Evolutionary conservation across 495 filamentous ascomycete species (phyloP).

Genomic region (Tuber microsphaerosporum): DNA sequence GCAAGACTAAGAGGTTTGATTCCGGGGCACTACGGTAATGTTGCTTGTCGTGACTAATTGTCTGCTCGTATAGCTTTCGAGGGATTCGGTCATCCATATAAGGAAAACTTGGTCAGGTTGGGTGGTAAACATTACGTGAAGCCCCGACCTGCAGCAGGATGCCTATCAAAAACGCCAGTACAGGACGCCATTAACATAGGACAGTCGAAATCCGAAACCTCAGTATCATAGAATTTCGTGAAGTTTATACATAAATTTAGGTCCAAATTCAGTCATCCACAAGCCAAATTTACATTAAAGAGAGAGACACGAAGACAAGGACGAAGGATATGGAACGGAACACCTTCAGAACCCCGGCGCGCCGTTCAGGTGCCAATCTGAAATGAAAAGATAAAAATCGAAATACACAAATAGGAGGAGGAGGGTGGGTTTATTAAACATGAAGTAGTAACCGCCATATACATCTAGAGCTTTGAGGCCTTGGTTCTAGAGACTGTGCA

Average conservation of each 20-base stretch:
- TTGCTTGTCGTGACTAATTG: conserved; percentile 23
- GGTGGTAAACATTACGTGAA: conserved; percentile 52
- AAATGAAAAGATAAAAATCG: not conserved
- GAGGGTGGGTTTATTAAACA: not conserved
- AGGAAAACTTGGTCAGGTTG: conserved; percentile 74
- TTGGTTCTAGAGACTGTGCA: conserved; percentile 69
- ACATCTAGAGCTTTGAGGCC: conserved; percentile 24
- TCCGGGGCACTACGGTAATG: not conserved
- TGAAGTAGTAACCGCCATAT: not conserved
- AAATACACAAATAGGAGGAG: not conserved
- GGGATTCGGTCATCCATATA: conserved; percentile 81
- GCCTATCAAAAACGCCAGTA: conserved; percentile 38
- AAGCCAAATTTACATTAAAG: not conserved
- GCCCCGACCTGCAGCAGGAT: conserved; percentile 35
- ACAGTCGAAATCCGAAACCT: not conserved
- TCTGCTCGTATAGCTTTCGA: conserved; percentile 62
- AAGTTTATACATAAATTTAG: conserved; percentile 20
- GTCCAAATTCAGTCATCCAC: conserved; percentile 7
- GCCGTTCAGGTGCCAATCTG: not conserved
- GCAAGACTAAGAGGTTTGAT: conserved; percentile 75
- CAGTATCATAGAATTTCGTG: conserved; percentile 7
- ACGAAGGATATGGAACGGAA: not conserved
- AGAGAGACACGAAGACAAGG: not conserved
- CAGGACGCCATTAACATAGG: conserved; percentile 31
- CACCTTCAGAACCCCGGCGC: not conserved